Conservation (phyloP, 257 asterid species). For the Lantana camara region DNA sequence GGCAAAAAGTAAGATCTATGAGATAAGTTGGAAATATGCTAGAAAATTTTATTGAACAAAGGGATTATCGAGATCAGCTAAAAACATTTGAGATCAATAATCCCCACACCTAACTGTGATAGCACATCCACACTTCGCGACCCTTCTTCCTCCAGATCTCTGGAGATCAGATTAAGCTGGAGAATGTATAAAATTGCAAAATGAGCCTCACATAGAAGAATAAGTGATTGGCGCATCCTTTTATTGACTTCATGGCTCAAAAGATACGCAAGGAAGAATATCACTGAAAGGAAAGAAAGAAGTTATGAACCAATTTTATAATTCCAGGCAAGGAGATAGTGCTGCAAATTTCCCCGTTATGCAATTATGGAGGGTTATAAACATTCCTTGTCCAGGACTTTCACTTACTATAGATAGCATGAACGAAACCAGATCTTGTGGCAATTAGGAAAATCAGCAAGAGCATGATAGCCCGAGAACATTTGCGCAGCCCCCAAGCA, state of each 20-base stretch:
- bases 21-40: conserved; percentile 16
- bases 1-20: conserved; percentile 1
- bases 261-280: conserved; percentile 66
- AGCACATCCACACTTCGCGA: conserved; percentile 50
- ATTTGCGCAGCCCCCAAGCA: conserved; percentile 79
- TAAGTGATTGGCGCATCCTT: conserved; percentile 63
- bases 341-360: conserved; percentile 6
- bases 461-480: conserved; percentile 72
- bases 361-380: neutral
- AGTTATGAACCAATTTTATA: conserved; percentile 22
- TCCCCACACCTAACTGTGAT: conserved; percentile 61
- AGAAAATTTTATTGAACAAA: conserved; percentile 5
- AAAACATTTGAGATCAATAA: conserved; percentile 20
- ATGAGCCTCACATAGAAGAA: conserved; percentile 75
- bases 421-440: conserved; percentile 73
- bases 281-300: conserved; percentile 51
- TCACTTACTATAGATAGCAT: conserved; percentile 65
- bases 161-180: conserved; percentile 61
- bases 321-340: conserved; percentile 15
- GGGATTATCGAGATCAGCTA: conserved; percentile 9
- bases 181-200: conserved; percentile 63
- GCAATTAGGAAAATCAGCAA: conserved; percentile 68
- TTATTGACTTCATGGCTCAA: conserved; percentile 58
- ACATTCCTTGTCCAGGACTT: conserved; percentile 7
- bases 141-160: conserved; percentile 48